Percentiles rank a stretch among this genome's conserved stretches.
phyloP scores from a whole-genome alignment of 495 filamentous ascomycete species.

The Cryomyces minteri region DNA sequence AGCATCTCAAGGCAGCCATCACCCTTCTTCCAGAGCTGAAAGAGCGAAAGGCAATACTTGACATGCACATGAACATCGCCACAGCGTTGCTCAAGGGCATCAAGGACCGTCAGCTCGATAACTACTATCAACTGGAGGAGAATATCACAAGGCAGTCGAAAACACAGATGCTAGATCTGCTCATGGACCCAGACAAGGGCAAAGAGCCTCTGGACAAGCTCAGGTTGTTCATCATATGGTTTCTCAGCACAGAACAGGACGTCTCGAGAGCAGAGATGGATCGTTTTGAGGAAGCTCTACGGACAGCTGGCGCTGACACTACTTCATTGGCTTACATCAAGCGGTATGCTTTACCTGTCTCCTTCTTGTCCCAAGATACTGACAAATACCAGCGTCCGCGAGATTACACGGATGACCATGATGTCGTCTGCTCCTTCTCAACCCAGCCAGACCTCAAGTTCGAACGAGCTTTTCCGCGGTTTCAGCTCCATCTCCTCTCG shows the following conservation, averaged over 20 bases:
- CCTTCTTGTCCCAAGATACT: constrained; percentile 4
- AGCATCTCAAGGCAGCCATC: constrained; percentile 91
- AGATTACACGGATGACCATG: constrained; percentile 97
- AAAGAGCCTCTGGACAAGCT: constrained; percentile 77
- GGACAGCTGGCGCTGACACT: constrained; percentile 50
- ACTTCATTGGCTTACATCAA: constrained; percentile 70
- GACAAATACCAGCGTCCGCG: constrained; percentile 50
- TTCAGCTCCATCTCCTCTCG: constrained; percentile 79
- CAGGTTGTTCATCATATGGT: constrained; percentile 92
- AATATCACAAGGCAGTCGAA: constrained; percentile 86
- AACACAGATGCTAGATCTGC: constrained; percentile 69
- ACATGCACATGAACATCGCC: constrained; percentile 99
- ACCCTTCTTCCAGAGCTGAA: constrained; percentile 80
- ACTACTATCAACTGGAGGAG: constrained; percentile 92
- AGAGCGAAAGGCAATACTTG: constrained; percentile 76
- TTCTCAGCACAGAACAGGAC: constrained; percentile 84
- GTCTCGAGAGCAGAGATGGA: constrained; percentile 64
- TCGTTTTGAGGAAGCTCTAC: constrained; percentile 74
- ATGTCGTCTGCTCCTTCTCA: constrained; percentile 71
- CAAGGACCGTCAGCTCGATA: constrained; percentile 87
- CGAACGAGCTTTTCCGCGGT: constrained; percentile 61
- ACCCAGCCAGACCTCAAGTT: constrained; percentile 43
- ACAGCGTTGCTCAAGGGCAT: constrained; percentile 72
- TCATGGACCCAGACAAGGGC: constrained; percentile 66
- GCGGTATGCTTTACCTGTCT: constrained; percentile 27